Conservation (phyloP, 2,329 filamentous ascomycete species). For the Cyclaneusma minus region DNA sequence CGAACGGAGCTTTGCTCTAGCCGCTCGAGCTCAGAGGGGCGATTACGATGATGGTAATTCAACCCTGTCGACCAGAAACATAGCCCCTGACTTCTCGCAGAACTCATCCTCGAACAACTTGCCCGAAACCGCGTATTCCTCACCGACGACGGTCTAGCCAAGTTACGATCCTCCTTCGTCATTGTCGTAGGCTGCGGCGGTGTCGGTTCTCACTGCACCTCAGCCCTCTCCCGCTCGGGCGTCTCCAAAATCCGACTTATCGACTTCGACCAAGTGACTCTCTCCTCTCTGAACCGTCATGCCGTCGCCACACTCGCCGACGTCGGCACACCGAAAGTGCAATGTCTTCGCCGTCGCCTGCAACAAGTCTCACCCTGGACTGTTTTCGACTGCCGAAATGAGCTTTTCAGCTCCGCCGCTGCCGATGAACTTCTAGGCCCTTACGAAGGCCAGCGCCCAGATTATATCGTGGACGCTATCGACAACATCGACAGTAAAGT, state of each 20-base stretch:
- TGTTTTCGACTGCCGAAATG: conserved; percentile 69
- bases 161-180: conserved; percentile 68
- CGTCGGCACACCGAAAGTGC: conserved; percentile 84
- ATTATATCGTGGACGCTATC: conserved; percentile 92
- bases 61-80: not conserved
- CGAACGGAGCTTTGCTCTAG: conserved; percentile 39
- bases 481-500: conserved; percentile 98
- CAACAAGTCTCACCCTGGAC: conserved; percentile 87
- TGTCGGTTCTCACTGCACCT: conserved; percentile 82
- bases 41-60: conserved; percentile 40
- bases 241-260: conserved; percentile 78
- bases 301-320: conserved; percentile 88
- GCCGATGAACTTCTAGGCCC: conserved; percentile 52
- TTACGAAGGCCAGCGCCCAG: conserved; percentile 53
- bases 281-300: conserved; percentile 91
- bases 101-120: conserved; percentile 85
- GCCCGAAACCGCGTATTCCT: conserved; percentile 88
- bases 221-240: conserved; percentile 76
- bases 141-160: conserved; percentile 62
- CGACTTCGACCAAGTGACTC: conserved; percentile 94
- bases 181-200: conserved; percentile 87
- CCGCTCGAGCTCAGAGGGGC: conserved; percentile 42
- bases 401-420: conserved; percentile 59
- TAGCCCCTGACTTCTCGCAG: conserved; percentile 26
- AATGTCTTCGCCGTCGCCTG: conserved; percentile 63